Evolutionary conservation across 1,284 basidiomycete species (phyloP), one percentile per base, ranked within the genome.

Genomic region (Heterobasidion occidentale): DNA sequence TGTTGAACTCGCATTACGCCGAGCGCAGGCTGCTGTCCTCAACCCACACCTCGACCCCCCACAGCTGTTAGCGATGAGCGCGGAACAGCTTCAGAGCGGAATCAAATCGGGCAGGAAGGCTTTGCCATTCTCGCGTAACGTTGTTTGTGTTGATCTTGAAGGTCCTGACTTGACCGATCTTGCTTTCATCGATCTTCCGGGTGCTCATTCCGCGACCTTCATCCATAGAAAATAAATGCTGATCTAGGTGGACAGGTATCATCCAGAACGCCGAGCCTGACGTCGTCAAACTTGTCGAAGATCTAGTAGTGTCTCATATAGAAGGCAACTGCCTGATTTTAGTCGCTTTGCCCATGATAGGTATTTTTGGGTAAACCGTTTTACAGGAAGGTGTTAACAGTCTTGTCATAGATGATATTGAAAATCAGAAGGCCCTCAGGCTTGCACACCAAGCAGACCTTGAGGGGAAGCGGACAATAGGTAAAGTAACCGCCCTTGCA

Each of bases 371-470:
- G 27, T 27, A 27, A 6, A 5, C 27, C 5, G 4, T 27, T 27
- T 27, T 6, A 27, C 27, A 6, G 27, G 6, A 4, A 27, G 27
- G 4, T 4, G 27, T 6, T 27, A 6, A 27, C 27, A 4, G 27
- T 27, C 27, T 27, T 27, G 27, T 27, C 27, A 5, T 6, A 88
- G 86, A 86, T 50, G 85, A 88, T 49, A 78, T 85, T 17, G 77
- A 86, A 55, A 87, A 84, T 60, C 83, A 86, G 60, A 72, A 73
- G 56, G 81, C 84, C 0, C 71, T 81, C 0, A 70, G 62, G 2
- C 68, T 88, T 0, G 86, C 84, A 0, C 73, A 67, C 55, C 67
- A 74, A 2, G 78, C 71, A 1, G 84, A 88, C 63, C 74, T 77
- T 0, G 56, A 64, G 0, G 84, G 83, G 6, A 61, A 70, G 20